Percentiles rank a stretch among this genome's conserved stretches.
Conservation (phyloP, 345 rosid genomes). For the Rubroshorea leprosula region DNA sequence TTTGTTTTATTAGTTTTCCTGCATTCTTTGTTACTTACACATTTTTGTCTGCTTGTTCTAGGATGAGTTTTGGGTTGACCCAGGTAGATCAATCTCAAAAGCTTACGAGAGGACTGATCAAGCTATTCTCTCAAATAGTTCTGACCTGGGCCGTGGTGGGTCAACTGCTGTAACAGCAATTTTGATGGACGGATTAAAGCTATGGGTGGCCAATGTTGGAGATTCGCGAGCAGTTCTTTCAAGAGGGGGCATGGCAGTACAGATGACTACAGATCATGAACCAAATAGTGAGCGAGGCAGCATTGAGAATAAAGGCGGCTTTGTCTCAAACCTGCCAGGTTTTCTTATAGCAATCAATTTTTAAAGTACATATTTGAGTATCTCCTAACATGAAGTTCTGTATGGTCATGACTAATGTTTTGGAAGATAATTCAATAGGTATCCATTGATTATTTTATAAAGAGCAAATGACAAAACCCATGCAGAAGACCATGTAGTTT, state of each 20-base stretch:
- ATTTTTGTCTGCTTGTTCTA: slow-evolving; percentile 18
- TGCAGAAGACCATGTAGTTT: background rate
- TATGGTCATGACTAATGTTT: slow-evolving; percentile 5
- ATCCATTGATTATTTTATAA: no score
- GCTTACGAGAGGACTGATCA: slow-evolving; percentile 70
- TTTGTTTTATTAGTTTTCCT: slow-evolving; percentile 9
- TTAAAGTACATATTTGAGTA: background rate
- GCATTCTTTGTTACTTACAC: slow-evolving; percentile 3
- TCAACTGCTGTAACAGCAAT: slow-evolving; percentile 80
- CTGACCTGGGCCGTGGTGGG: slow-evolving; percentile 68
- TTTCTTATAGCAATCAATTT: background rate
- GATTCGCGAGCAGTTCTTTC: slow-evolving; percentile 69
- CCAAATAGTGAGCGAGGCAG: slow-evolving; percentile 57
- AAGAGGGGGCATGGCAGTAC: slow-evolving; percentile 44
- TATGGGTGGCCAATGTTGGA: slow-evolving; percentile 67
- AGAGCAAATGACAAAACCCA: background rate
- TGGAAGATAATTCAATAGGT: no score
- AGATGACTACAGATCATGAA: slow-evolving; percentile 61
- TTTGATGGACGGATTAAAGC: slow-evolving; percentile 40
- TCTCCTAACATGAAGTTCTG: background rate
- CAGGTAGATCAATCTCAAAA: slow-evolving; percentile 47
- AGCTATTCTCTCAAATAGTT: slow-evolving; percentile 47
- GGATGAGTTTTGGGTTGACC: slow-evolving; percentile 67
- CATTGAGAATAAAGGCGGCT: slow-evolving; percentile 70
- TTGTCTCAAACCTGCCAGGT: slow-evolving; percentile 83